Percentiles rank a stretch among this genome's conserved stretches.
These are phyloP conservation scores for Uromyces viciae-fabae DNA, from an alignment of 1,284 basidiomycete species.

Conservation along the genomic window DNA sequence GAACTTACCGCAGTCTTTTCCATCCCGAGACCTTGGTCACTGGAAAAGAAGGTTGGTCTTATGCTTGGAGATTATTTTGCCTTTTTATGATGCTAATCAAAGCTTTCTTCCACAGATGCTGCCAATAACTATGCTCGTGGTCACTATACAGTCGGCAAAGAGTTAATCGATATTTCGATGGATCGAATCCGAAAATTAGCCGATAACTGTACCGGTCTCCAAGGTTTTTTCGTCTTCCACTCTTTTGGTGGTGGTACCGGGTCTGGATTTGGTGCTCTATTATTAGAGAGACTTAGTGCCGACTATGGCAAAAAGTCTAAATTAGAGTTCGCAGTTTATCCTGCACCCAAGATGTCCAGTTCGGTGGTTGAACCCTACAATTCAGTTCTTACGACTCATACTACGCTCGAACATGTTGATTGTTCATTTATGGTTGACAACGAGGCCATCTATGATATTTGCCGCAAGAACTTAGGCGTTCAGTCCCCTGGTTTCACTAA, in stretches of 20 bases:
- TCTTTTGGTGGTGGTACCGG: constrained; percentile 99
- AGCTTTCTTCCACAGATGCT: constrained; percentile 15
- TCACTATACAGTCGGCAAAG: constrained; percentile 61
- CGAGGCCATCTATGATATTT: constrained; percentile 87
- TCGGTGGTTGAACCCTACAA: constrained; percentile 99
- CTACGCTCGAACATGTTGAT: constrained; percentile 80
- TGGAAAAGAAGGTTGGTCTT: constrained; percentile 96
- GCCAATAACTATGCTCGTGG: constrained; percentile 78
- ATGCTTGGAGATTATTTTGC: too few relatives aligned
- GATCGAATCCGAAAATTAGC: constrained; percentile 93
- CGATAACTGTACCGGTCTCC: constrained; percentile 95
- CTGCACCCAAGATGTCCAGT: constrained; percentile 85
- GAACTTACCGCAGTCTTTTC: constrained; percentile 89
- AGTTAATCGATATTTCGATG: constrained; percentile 70
- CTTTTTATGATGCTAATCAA: not conserved
- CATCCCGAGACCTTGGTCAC: constrained; percentile 98
- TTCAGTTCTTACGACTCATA: constrained; percentile 96
- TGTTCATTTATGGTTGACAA: constrained; percentile 53
- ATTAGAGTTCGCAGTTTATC: constrained; percentile 98
- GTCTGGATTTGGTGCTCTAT: constrained; percentile 95
- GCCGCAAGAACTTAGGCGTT: constrained; percentile 90
- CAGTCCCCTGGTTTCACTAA: constrained; percentile 85
- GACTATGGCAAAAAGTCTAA: constrained; percentile 99
- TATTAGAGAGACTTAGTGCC: constrained; percentile 89
- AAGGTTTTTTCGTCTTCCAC: constrained; percentile 99